These are phyloP conservation scores for Leucoagaricus sp. DNA, from an alignment of 1,284 basidiomycete species.

Conservation along the genomic window DNA sequence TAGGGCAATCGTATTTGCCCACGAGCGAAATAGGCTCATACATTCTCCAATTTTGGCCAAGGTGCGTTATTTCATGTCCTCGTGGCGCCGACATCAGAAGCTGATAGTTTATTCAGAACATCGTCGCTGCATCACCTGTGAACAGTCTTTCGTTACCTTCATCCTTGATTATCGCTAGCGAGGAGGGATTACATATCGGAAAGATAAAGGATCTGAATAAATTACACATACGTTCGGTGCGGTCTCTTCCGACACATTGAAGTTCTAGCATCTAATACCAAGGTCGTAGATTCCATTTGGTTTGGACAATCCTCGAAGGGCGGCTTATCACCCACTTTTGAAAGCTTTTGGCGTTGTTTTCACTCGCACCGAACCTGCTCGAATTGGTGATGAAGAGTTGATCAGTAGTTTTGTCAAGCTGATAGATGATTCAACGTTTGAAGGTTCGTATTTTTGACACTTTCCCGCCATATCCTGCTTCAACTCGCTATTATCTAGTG, in stretches of 20 bases:
- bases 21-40: constrained; percentile 64
- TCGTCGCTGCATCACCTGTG: constrained; percentile 55
- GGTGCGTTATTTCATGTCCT: constrained; percentile 42
- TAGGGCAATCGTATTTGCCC: constrained; percentile 64
- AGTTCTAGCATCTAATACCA: background rate
- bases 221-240: constrained; percentile 78
- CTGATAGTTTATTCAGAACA: constrained; percentile 45
- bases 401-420: constrained; percentile 64
- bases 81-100: background rate
- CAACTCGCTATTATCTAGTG: constrained; percentile 34
- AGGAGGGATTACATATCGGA: constrained; percentile 62
- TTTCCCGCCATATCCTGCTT: background rate
- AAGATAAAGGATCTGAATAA: constrained; percentile 73
- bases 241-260: constrained; percentile 21
- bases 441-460: constrained; percentile 41
- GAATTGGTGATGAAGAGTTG: constrained; percentile 48
- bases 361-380: constrained; percentile 49
- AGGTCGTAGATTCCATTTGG: constrained; percentile 63
- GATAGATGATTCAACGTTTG: constrained; percentile 65
- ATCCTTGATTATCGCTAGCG: constrained; percentile 60
- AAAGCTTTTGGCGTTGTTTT: constrained; percentile 69
- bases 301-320: constrained; percentile 62
- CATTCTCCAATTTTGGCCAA: constrained; percentile 76
- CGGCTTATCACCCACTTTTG: constrained; percentile 56
- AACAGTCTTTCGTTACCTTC: constrained; percentile 48